Base-by-base conservation (phyloP, 169 alveolate species). In the Theileria parva region DNA sequence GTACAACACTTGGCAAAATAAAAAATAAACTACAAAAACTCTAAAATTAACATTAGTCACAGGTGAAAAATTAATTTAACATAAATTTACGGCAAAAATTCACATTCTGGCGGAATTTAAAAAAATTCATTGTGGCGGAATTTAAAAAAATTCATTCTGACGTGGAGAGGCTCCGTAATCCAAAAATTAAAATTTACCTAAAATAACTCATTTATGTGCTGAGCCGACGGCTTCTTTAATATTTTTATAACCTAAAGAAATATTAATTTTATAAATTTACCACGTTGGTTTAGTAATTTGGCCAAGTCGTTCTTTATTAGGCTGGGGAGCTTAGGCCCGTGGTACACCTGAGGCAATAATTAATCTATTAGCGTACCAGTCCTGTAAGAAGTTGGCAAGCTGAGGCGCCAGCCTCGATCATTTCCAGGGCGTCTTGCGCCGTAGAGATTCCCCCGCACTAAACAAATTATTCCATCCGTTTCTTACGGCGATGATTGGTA, bases 371-470 rank as follows among this genome's bases (percentile, higher is more conserved):
- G 5, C 64, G 0, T 57, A 94, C 96, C 92, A 94, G 28, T 30
- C 92, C 80, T 0, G 95, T 91, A 86, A 80, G 92, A 61, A 94
- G 55, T 68, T 94, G 96, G 23, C 95, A 93, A 2, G 85, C 88
- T 2, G 95, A 86, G 8, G 97, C 97, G 8, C 97, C 97, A 0
- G 97, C 96, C 57, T 93, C 96, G 8, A 94, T 91, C 80, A 90
- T 87, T 64, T 91, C 94, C 64, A 92, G 79, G 21, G 95, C 96
- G 72, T 94, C 97, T 30, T 66, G 78, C 7, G 95, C 95, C 2
- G 86, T 73, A 44, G 91, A 91, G 66, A 94, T 90, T n/a, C 97
- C 97, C 32, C 97, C 97, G 23, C 95, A 77, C 94, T 91, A 50
- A 15, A 32, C 12, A 12, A 13, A 19, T 6, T 21, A 8, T 25